Evolutionary conservation across 2,329 filamentous ascomycete genomes (phyloP), one percentile per base, ranked within the genome.

Genomic region (Penicillium crustosum): DNA sequence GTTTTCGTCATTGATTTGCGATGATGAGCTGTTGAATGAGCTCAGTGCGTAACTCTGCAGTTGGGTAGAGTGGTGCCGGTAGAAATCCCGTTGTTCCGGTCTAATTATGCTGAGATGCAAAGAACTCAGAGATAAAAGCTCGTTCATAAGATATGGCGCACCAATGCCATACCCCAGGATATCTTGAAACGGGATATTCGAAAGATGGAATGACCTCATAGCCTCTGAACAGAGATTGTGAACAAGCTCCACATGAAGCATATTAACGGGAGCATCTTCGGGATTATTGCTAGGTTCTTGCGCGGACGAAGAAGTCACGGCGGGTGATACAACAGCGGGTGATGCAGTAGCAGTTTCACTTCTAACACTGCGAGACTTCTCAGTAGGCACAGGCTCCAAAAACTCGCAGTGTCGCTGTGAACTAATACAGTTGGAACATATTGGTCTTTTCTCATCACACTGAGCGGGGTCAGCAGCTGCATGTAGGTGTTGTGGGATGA

Each of bases 101-200:
- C 66, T 21, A 2, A 73, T 61, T 2, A 67, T 71, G 55, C 73
- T 75, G 15, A 77, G 61, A 55, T 83, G 78, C 3, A 79, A 69
- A 5, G 80, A 79, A 13, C 78, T 73, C 47, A 80, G 61, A 39
- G 79, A 80, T 12, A 83, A 73, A 6, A 81, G 47, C 61, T 81
- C 73, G 55, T 82, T 78, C 60, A 82, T 75, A 4, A 81, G 73
- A 53, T 79, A 82, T 1, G 78, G 80, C 3, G 58, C 65, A n/a
- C 41, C 31, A 5, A 67, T 25, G 2, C 53, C 49, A 15, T 49
- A 25, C 23, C 29, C 50, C 10, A 61, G 31, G 1, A 64, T 23
- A 3, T 61, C 56, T 0, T 54, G 10, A 1, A 60, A 55, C 13
- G 53, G 39, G 4, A 55, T 17, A 8, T 6, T 3, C 59, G 50